A percentile compares a stretch with the other conserved stretches of the same genome.
phyloP scores from a whole-genome alignment of 192 early-diverging fungal genomes.

The Backusella psychrophila region DNA sequence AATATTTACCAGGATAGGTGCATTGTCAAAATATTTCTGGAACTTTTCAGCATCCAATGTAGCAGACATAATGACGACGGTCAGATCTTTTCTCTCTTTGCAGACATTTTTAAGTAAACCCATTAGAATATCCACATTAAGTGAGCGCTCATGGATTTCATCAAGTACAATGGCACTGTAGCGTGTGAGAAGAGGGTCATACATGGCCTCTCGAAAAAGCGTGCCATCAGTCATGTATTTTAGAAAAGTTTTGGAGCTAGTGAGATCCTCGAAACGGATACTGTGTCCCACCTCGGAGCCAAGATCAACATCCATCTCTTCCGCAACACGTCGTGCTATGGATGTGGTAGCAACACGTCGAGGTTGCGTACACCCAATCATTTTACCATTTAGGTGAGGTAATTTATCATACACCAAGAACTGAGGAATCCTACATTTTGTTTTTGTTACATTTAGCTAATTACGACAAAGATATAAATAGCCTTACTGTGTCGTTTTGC shows the following conservation, averaged over 20 bases:
- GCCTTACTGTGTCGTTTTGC: constrained; percentile 95
- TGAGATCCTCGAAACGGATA: constrained; percentile 98
- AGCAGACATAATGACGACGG: constrained; percentile 95
- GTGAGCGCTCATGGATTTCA: constrained; percentile 97
- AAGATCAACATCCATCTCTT: constrained; percentile 90
- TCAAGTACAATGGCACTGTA: constrained; percentile 97
- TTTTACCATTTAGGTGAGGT: constrained; percentile 82
- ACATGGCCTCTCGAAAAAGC: constrained; percentile 97
- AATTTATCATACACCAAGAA: constrained; percentile 90
- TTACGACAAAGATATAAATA: not conserved
- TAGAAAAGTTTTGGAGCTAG: constrained; percentile 76
- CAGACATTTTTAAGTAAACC: constrained; percentile 91
- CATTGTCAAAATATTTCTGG: constrained; percentile 97
- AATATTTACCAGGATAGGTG: constrained; percentile 76
- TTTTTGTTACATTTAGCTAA: not conserved
- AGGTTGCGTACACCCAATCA: constrained; percentile 99
- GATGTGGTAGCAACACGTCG: constrained; percentile 99
- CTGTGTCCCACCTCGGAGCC: constrained; percentile 96
- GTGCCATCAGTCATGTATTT: constrained; percentile 99
- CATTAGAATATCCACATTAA: constrained; percentile 98
- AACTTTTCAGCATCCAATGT: constrained; percentile 98
- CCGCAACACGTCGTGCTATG: constrained; percentile 97
- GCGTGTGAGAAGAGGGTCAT: constrained; percentile 77
- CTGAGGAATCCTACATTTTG: constrained; percentile 80
- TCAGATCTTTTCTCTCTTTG: constrained; percentile 74